Conservation (phyloP, 2,329 filamentous ascomycete species). For the Spiromastix sp. region DNA sequence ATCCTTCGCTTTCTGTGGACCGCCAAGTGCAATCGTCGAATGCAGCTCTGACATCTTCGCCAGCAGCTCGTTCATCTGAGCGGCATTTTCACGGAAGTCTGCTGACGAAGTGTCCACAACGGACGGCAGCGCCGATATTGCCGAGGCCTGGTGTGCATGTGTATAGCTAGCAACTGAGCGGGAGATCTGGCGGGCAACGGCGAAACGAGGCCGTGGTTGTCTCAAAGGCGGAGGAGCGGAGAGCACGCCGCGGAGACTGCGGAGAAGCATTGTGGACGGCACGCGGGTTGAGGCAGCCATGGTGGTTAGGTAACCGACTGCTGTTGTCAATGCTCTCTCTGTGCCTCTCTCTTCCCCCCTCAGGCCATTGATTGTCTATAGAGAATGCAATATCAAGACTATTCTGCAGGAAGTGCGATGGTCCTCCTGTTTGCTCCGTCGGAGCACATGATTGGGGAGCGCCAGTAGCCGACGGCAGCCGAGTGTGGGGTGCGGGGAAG, state of each 20-base stretch:
- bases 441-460: no score
- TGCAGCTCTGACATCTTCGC: conserved; percentile 60
- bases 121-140: conserved; percentile 70
- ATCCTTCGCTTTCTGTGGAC: conserved; percentile 67
- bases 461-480: conserved; percentile 1
- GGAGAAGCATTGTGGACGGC: conserved; percentile 28
- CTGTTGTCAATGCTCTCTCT: no score
- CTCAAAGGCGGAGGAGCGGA: conserved; percentile 13
- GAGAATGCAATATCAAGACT: no score
- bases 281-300: conserved; percentile 23
- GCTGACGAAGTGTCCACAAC: conserved; percentile 65
- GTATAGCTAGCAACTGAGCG: conserved; percentile 62
- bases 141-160: conserved; percentile 67
- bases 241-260: conserved; percentile 24
- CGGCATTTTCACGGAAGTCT: conserved; percentile 71
- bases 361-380: no score
- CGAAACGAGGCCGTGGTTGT: background rate
- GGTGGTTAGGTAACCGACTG: conserved; percentile 16
- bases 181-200: conserved; percentile 10
- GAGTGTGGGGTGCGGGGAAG: no score
- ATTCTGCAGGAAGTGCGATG: no score
- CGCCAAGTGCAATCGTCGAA: conserved; percentile 61
- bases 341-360: no score
- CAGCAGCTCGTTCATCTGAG: conserved; percentile 65
- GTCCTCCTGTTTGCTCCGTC: no score